Percentiles rank a stretch among this genome's conserved stretches.
These are phyloP conservation scores for Aureobasidium sp. DNA, from an alignment of 2,329 filamentous ascomycete genomes.

Conservation along the genomic window DNA sequence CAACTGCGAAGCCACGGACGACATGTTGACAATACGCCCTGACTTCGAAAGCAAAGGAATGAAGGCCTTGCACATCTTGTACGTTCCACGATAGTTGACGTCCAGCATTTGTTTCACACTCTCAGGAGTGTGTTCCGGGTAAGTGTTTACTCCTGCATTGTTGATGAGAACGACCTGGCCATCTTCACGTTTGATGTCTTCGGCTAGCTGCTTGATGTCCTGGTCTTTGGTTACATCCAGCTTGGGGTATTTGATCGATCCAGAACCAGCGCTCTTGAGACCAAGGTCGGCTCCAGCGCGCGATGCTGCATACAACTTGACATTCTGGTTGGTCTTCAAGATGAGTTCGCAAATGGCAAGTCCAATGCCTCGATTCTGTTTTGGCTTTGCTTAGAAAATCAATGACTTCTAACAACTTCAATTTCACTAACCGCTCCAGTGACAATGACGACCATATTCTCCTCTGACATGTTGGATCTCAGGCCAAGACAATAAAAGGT, in stretches of 20 bases:
- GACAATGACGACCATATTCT: constrained; percentile 24
- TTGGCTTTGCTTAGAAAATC: constrained; percentile 1
- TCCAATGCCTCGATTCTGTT: constrained; percentile 29
- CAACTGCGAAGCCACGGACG: constrained; percentile 24
- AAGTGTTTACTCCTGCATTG: constrained; percentile 29
- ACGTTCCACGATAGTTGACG: constrained; percentile 28
- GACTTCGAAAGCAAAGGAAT: constrained; percentile 20
- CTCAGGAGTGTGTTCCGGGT: constrained; percentile 20
- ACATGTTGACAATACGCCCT: constrained; percentile 30
- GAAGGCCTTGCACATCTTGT: constrained; percentile 28
- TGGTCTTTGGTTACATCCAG: constrained; percentile 23
- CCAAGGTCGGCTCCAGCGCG: constrained; percentile 23
- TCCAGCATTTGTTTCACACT: constrained; percentile 25
- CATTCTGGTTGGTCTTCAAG: constrained; percentile 16
- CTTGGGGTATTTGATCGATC: constrained; percentile 20
- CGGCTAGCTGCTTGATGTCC: constrained; percentile 22
- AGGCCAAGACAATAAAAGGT: not conserved
- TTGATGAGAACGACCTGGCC: constrained; percentile 27
- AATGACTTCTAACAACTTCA: not conserved
- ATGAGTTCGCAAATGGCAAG: constrained; percentile 26
- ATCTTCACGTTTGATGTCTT: constrained; percentile 17
- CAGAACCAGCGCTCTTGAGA: constrained; percentile 16
- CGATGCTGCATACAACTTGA: constrained; percentile 27
- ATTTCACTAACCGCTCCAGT: constrained; percentile 24
- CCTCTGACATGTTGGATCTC: constrained; percentile 18